Percentiles rank a stretch among this genome's conserved stretches.
Evolutionary conservation across 345 rosid genomes (phyloP).

Genomic region (Gossypium longicalyx): DNA sequence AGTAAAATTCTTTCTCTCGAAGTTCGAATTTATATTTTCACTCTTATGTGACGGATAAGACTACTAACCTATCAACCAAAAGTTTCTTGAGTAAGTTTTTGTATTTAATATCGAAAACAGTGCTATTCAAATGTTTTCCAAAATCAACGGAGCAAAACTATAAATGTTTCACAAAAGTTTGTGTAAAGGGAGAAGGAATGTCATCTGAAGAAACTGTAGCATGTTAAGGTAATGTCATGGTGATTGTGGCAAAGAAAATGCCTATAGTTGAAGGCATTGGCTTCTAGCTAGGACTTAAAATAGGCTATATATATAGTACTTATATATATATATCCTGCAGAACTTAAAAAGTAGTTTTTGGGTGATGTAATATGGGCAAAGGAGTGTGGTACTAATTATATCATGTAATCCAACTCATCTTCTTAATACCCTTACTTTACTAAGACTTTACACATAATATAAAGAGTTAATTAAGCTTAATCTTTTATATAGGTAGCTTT

Average conservation of each 20-base stretch:
- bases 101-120: not conserved
- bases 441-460: conserved; percentile 31
- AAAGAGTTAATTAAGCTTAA: conserved; percentile 25
- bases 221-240: conserved; percentile 8
- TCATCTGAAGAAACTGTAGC: not conserved
- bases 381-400: conserved; percentile 24
- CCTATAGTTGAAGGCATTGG: not conserved
- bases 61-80: too few species aligned
- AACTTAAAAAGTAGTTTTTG: conserved; percentile 7
- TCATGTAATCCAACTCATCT: conserved; percentile 32
- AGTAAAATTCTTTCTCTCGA: too few species aligned
- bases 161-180: not conserved
- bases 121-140: not conserved
- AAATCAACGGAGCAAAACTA: not conserved
- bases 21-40: too few species aligned
- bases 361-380: not conserved
- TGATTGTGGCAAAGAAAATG: conserved; percentile 6
- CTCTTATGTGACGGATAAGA: too few species aligned
- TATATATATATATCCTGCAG: not conserved
- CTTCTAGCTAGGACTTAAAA: conserved; percentile 1
- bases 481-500: conserved; percentile 29
- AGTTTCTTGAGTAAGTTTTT: not conserved
- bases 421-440: conserved; percentile 22
- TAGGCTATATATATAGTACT: not conserved
- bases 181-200: not conserved